Evolutionary conservation across 1,284 basidiomycete genomes (phyloP), one percentile per base, ranked within the genome.

Genomic region (Polyporus tsugae): DNA sequence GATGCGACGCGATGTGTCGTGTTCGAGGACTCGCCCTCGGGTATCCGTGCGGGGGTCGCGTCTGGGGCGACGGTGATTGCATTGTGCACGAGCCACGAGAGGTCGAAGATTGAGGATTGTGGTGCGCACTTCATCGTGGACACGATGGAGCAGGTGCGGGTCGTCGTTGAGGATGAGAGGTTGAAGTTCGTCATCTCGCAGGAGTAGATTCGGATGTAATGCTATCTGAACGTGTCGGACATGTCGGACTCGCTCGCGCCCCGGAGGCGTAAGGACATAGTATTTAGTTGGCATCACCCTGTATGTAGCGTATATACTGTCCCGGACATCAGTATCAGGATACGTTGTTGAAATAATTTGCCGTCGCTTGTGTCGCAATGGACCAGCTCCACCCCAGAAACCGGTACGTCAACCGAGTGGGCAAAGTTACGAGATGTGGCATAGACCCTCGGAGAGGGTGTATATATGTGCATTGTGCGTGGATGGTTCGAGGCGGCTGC

Each of bases 31-130:
- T 92, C 89, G 38, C 91, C 90, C 0, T 89, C 86, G 25, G 92
- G 91, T 39, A 93, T 93, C 78, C 85, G 85, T 44, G 91, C 91
- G 1, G 91, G 90, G 62, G 88, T 91, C 57, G 90, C 91, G 0
- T 87, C 87, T 36, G 91, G 91, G 44, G 91, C 90, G 15, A 91
- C 86, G 11, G 91, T 93, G 66, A 89, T 94, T 71, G 92, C 92
- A 1, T 87, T 94, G 13, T 93, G 91, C 82, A 93, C 85, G 73
- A 89, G 85, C 79, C 91, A 88, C 74, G 83, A 85, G 75, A 80
- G 86, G 60, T 73, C 77, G 35, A 83, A 88, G 74, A 86, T 89
- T 69, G 46, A 11, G 46, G 10, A 25, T 22, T 49, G 85, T 2
- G n/a, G 46, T 9, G 22, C 46, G 10, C 22, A 49, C 88, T 92